A percentile compares a stretch with the other conserved stretches of the same genome.
Evolutionary conservation across 768 basidiomycete genomes (phyloP).

Genomic region (Thelephora ganbajun): DNA sequence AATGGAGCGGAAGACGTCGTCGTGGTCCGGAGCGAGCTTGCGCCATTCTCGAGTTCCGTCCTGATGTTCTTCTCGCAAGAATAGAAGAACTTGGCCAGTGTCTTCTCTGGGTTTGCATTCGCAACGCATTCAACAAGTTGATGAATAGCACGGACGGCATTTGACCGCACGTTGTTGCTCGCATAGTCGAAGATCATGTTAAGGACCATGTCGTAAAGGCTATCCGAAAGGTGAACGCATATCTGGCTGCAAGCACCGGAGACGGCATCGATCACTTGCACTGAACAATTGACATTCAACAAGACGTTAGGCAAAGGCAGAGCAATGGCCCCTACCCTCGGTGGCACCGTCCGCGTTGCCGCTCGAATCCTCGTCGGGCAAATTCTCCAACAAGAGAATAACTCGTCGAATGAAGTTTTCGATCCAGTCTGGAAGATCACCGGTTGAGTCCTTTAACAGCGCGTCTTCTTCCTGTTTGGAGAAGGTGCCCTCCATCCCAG

Average conservation of each 20-base stretch:
- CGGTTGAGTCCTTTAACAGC: constrained; percentile 55
- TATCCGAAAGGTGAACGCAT: constrained; percentile 59
- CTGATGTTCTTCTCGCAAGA: constrained; percentile 59
- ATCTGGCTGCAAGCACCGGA: constrained; percentile 66
- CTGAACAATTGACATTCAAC: constrained; percentile 18
- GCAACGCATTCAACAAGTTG: constrained; percentile 78
- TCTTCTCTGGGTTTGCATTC: constrained; percentile 65
- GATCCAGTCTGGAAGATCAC: constrained; percentile 72
- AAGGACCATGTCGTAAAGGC: constrained; percentile 65
- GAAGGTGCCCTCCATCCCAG: constrained; percentile 25
- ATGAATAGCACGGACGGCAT: constrained; percentile 78
- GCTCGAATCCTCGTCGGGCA: constrained; percentile 68
- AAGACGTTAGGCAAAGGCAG: background rate
- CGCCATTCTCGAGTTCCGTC: constrained; percentile 73
- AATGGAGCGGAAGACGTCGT: constrained; percentile 46
- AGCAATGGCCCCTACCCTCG: constrained; percentile 35
- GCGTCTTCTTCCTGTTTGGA: constrained; percentile 58
- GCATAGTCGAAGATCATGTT: constrained; percentile 79
- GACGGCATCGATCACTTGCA: constrained; percentile 66
- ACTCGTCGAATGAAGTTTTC: constrained; percentile 69
- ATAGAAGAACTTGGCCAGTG: constrained; percentile 64
- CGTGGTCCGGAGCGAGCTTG: constrained; percentile 61
- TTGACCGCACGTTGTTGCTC: constrained; percentile 66
- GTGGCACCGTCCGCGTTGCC: constrained; percentile 47
- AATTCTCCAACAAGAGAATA: constrained; percentile 68